phyloP scores from a whole-genome alignment of 2,329 filamentous ascomycete genomes.

The Xylariaceae sp. region DNA sequence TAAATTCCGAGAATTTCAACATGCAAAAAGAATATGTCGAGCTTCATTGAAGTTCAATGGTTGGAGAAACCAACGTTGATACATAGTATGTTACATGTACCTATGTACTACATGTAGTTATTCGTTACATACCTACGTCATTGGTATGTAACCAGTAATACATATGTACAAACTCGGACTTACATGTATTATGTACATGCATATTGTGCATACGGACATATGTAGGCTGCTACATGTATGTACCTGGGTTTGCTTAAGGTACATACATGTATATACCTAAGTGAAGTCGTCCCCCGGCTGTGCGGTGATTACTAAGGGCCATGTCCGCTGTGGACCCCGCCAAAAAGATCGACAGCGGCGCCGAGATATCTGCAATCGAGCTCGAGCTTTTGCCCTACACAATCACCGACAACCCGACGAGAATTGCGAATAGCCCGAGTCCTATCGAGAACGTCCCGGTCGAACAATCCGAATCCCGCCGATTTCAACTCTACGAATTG shows the following conservation, averaged over 20 bases:
- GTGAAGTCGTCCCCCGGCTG: slow-evolving; percentile 26
- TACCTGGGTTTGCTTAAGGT: not conserved
- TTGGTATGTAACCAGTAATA: too few species aligned
- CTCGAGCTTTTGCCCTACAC: slow-evolving; percentile 14
- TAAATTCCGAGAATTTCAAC: not conserved
- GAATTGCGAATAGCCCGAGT: not conserved
- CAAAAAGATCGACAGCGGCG: slow-evolving; percentile 18
- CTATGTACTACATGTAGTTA: too few species aligned
- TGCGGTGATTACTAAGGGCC: slow-evolving; percentile 42
- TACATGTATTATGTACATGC: too few species aligned
- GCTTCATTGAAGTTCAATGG: not conserved
- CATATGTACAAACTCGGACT: too few species aligned
- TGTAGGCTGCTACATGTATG: too few species aligned
- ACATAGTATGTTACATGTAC: too few species aligned
- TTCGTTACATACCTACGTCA: too few species aligned
- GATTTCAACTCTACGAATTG: not conserved
- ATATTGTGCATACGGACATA: too few species aligned
- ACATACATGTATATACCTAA: not conserved
- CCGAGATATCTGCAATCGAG: slow-evolving; percentile 19
- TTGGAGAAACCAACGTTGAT: not conserved
- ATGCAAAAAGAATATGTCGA: not conserved
- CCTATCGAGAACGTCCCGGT: not conserved
- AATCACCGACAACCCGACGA: not conserved
- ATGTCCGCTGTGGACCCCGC: slow-evolving; percentile 22
- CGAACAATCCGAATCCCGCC: not conserved